Conservation (phyloP, 768 basidiomycete genomes). For the Leccinum rimulosum region DNA sequence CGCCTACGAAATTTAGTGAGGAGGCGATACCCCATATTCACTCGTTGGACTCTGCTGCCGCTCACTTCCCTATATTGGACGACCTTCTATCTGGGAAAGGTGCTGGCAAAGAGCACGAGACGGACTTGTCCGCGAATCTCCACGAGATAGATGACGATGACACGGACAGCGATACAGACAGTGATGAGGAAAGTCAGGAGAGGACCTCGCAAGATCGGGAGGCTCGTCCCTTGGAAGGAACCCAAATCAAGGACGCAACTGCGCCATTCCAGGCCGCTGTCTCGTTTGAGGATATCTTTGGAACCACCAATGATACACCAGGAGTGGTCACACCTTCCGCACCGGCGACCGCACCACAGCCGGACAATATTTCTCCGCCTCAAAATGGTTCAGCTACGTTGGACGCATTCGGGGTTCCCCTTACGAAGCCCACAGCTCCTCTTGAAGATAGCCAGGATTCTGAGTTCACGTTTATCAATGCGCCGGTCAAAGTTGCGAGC, state of each 20-base stretch:
- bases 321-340: conserved; percentile 19
- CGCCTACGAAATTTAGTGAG: conserved; percentile 20
- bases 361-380: conserved; percentile 15
- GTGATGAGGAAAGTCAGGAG: conserved; percentile 42
- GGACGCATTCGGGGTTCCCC: conserved; percentile 42
- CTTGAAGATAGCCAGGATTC: conserved; percentile 22
- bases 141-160: conserved; percentile 60
- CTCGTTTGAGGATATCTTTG: conserved; percentile 62
- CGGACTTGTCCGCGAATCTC: conserved; percentile 51
- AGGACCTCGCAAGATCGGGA: conserved; percentile 19
- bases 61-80: conserved; percentile 40
- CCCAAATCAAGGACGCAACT: conserved; percentile 14
- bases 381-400: conserved; percentile 22
- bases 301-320: conserved; percentile 25
- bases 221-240: conserved; percentile 16
- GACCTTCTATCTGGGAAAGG: conserved; percentile 22
- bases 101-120: conserved; percentile 38
- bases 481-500: conserved; percentile 12
- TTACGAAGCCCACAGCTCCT: conserved; percentile 16
- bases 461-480: conserved; percentile 18
- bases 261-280: conserved; percentile 6
- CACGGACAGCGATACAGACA: conserved; percentile 53
- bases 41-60: conserved; percentile 27
- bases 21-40: conserved; percentile 15
- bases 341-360: conserved; percentile 14